These are phyloP conservation scores for Phytophthora pinifolia DNA, from an alignment of 352 stramenopile species.

Conservation along the genomic window DNA sequence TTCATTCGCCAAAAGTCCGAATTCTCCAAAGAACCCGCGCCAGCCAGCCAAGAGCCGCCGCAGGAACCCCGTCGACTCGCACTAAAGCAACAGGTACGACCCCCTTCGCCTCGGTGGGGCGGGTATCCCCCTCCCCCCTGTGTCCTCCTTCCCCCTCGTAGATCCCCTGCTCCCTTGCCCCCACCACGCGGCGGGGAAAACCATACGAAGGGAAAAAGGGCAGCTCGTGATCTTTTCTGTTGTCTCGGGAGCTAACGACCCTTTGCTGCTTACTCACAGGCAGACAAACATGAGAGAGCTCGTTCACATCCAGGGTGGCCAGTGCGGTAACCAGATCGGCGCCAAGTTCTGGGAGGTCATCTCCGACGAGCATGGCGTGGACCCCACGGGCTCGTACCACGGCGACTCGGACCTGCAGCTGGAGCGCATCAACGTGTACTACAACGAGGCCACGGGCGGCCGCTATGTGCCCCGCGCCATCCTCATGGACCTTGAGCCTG, in stretches of 20 bases:
- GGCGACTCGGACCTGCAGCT: slow-evolving; percentile 97
- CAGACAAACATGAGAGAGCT: slow-evolving; percentile 91
- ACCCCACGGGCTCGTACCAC: slow-evolving; percentile 92
- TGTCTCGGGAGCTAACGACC: slow-evolving; percentile 13
- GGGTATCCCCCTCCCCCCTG: not conserved
- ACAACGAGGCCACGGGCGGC: slow-evolving; percentile 97
- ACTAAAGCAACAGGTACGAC: slow-evolving; percentile 52
- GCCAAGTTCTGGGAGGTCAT: slow-evolving; percentile 99
- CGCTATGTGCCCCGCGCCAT: slow-evolving; percentile 98
- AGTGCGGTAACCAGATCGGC: slow-evolving; percentile 99
- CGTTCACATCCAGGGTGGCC: slow-evolving; percentile 97
- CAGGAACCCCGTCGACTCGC: slow-evolving; percentile 30
- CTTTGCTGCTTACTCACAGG: slow-evolving; percentile 19
- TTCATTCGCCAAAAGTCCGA: slow-evolving; percentile 89
- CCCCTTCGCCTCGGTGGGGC: not conserved
- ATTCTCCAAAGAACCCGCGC: slow-evolving; percentile 71
- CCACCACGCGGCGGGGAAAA: slow-evolving; percentile 2
- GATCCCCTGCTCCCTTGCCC: not conserved
- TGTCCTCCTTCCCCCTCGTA: not conserved
- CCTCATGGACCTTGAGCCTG: slow-evolving; percentile 98
- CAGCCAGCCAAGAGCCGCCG: slow-evolving; percentile 69
- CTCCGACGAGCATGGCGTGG: slow-evolving; percentile 95
- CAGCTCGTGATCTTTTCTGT: slow-evolving; percentile 22
- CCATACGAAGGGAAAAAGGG: slow-evolving; percentile 28
- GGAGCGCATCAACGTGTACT: slow-evolving; percentile 99